phyloP scores from a whole-genome alignment of 1,284 basidiomycete species.

The Ustilago nuda region DNA sequence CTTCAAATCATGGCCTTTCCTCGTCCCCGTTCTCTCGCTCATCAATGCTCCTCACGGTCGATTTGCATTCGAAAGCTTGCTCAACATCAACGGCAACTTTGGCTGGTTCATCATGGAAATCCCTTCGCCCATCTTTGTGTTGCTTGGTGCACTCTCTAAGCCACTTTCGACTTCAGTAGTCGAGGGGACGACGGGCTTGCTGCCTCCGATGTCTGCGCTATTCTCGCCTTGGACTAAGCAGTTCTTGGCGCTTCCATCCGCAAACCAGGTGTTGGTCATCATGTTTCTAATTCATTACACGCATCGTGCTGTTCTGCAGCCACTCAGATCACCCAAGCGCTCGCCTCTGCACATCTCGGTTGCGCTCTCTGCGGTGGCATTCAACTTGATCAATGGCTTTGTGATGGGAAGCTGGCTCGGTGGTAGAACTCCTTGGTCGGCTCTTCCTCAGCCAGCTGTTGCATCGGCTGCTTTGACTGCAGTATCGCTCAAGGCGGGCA shows the following conservation, averaged over 20 bases:
- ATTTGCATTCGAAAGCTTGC: slow-evolving; percentile 71
- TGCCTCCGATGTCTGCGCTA: slow-evolving; percentile 29
- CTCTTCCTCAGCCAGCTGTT: slow-evolving; percentile 62
- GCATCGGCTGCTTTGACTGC: slow-evolving; percentile 56
- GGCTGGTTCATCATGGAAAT: slow-evolving; percentile 89
- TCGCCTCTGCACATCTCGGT: slow-evolving; percentile 81
- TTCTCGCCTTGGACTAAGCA: slow-evolving; percentile 61
- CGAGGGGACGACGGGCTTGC: slow-evolving; percentile 18
- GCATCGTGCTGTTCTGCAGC: slow-evolving; percentile 84
- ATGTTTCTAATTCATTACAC: slow-evolving; percentile 83
- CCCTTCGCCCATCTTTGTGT: slow-evolving; percentile 77
- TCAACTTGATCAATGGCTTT: slow-evolving; percentile 81
- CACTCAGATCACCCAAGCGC: slow-evolving; percentile 82
- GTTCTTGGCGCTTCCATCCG: slow-evolving; percentile 69
- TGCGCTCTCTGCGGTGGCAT: slow-evolving; percentile 74
- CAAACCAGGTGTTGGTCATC: slow-evolving; percentile 74
- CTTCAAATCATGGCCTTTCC: slow-evolving; percentile 71
- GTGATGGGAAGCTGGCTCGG: slow-evolving; percentile 76
- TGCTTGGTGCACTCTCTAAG: slow-evolving; percentile 62
- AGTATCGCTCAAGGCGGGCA: slow-evolving; percentile 14
- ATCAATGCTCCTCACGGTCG: slow-evolving; percentile 81
- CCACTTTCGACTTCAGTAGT: slow-evolving; percentile 70
- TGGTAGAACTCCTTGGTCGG: slow-evolving; percentile 50
- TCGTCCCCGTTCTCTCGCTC: slow-evolving; percentile 71
- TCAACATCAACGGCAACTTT: slow-evolving; percentile 69